Conservation (phyloP, 2,329 filamentous ascomycete genomes). For the Colletotrichum sp. region DNA sequence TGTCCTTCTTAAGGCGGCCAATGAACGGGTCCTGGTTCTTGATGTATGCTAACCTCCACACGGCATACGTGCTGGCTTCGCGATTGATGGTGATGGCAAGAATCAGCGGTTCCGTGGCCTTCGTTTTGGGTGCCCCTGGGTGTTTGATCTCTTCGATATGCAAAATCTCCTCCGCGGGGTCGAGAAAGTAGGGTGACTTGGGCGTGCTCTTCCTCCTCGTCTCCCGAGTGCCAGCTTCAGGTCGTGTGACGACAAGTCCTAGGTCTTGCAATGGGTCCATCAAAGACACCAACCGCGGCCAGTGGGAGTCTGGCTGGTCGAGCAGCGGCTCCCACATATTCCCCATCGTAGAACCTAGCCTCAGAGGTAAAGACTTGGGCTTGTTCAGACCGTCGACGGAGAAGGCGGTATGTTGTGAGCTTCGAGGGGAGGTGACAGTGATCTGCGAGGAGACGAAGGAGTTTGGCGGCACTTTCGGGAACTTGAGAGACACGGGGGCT, state of each 20-base stretch:
- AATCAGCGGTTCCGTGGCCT: slow-evolving; percentile 59
- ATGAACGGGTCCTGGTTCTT: slow-evolving; percentile 66
- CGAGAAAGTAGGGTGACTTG: slow-evolving; percentile 62
- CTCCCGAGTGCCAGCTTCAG: slow-evolving; percentile 43
- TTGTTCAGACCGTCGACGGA: slow-evolving; percentile 62
- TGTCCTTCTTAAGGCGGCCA: slow-evolving; percentile 49
- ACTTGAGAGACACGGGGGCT: slow-evolving; percentile 58
- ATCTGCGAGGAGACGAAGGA: slow-evolving; percentile 79
- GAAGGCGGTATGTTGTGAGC: slow-evolving; percentile 57
- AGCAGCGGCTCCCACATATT: slow-evolving; percentile 62
- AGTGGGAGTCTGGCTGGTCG: slow-evolving; percentile 60
- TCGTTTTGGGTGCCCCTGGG: slow-evolving; percentile 40
- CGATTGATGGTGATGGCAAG: slow-evolving; percentile 83
- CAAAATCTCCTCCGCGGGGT: slow-evolving; percentile 80
- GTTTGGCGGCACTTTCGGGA: slow-evolving; percentile 74
- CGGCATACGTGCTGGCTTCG: slow-evolving; percentile 76
- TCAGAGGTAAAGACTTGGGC: slow-evolving; percentile 58
- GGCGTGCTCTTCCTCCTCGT: slow-evolving; percentile 42
- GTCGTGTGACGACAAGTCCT: slow-evolving; percentile 75
- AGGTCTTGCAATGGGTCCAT: slow-evolving; percentile 87
- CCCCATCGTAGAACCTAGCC: slow-evolving; percentile 58
- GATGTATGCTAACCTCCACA: slow-evolving; percentile 85
- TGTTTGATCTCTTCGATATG: slow-evolving; percentile 76
- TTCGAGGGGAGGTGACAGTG: slow-evolving; percentile 53
- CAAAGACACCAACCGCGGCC: slow-evolving; percentile 81